A percentile compares a stretch with the other conserved stretches of the same genome.
These are phyloP conservation scores for Vigna radiata DNA, from an alignment of 306 rosid genomes.

Conservation along the genomic window DNA sequence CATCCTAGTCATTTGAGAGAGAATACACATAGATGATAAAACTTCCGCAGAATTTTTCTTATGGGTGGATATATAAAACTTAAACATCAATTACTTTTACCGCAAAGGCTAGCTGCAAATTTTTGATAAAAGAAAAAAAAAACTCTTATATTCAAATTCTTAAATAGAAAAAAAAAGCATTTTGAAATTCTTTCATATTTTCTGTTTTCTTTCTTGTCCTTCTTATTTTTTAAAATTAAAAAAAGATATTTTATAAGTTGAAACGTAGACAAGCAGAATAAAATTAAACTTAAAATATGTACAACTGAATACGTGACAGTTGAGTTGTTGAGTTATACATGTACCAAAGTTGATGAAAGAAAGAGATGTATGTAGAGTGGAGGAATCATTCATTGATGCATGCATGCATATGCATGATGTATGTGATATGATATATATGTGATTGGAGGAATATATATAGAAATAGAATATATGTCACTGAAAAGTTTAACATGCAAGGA, in stretches of 20 bases:
- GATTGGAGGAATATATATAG: slow-evolving; percentile 38
- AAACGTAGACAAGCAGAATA: too few relatives aligned
- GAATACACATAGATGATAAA: not conserved
- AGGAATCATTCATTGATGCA: not conserved
- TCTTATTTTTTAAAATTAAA: too few relatives aligned
- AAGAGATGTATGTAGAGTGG: not conserved
- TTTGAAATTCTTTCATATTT: too few relatives aligned
- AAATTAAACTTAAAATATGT: too few relatives aligned
- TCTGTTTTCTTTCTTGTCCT: too few relatives aligned
- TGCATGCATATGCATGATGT: too few relatives aligned
- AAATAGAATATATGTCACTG: slow-evolving; percentile 48
- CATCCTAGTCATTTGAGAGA: not conserved
- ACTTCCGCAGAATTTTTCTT: not conserved
- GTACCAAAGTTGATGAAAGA: not conserved
- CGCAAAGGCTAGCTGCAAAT: too few relatives aligned
- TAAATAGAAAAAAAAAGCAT: not conserved
- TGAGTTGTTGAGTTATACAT: slow-evolving; percentile 1
- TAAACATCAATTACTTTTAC: slow-evolving; percentile 1
- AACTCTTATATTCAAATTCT: not conserved
- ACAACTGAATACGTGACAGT: too few relatives aligned
- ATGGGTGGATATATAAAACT: not conserved
- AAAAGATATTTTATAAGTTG: too few relatives aligned
- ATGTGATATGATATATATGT: not conserved
- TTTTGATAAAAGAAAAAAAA: not conserved
- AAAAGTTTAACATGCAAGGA: slow-evolving; percentile 45